Percentiles rank a stretch among this genome's conserved stretches.
Conservation (phyloP, 108 stramenopile species). For the Aurantiochytrium sp. region DNA sequence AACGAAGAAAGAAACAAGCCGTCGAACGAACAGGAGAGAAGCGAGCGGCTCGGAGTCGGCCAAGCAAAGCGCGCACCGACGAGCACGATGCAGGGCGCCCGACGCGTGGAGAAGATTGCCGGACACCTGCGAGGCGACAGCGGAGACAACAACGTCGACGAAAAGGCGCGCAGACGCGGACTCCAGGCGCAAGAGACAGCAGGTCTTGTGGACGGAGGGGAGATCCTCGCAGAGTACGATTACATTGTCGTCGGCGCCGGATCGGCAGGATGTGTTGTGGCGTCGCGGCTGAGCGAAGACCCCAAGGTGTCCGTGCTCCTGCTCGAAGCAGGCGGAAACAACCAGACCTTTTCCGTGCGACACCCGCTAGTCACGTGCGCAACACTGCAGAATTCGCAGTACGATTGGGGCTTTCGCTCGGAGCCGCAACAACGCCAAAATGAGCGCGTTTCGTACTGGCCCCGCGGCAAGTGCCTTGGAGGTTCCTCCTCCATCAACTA, state of each 20-base stretch:
- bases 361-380: background rate
- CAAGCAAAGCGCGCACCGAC: no score
- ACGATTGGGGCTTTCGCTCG: background rate
- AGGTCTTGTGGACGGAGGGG: background rate
- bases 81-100: background rate
- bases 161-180: background rate
- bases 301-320: conserved; percentile 32
- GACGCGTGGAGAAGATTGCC: background rate
- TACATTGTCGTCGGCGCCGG: conserved; percentile 74
- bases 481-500: conserved; percentile 53
- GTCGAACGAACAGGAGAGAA: no score
- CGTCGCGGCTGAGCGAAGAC: conserved; percentile 45
- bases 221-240: conserved; percentile 38
- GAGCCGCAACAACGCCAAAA: background rate
- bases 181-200: background rate
- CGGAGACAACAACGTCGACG: background rate
- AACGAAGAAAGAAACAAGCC: no score
- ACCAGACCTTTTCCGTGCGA: background rate
- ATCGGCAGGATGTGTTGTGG: conserved; percentile 63
- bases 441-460: conserved; percentile 23
- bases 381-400: background rate
- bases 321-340: conserved; percentile 39
- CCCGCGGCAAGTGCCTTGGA: conserved; percentile 56
- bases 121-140: background rate
- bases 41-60: no score